These are phyloP conservation scores for Starmerella bombicola DNA, from an alignment of 805 yeast species.

Conservation along the genomic window DNA sequence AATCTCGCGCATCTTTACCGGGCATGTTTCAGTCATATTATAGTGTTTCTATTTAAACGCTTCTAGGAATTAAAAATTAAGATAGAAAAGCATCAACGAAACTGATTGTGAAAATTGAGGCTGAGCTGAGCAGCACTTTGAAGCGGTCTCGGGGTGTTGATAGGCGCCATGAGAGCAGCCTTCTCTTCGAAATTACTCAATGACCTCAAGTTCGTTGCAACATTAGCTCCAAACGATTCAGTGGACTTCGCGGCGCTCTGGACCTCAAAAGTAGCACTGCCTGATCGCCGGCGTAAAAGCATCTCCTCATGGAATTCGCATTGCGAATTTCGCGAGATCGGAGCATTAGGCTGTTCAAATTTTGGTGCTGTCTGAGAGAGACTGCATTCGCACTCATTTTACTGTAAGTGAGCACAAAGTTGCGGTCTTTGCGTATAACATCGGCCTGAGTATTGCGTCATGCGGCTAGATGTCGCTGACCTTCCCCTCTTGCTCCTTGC, in stretches of 20 bases:
- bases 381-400: conserved; percentile 13
- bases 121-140: too few species aligned
- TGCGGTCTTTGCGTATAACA: too few species aligned
- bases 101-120: background rate
- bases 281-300: too few species aligned
- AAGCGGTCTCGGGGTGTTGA: too few species aligned
- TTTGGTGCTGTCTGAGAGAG: conserved; percentile 14
- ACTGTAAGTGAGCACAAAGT: too few species aligned
- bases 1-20: too few species aligned
- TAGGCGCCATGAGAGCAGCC: too few species aligned
- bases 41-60: background rate
- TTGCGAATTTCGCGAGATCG: background rate
- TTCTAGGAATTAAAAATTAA: background rate
- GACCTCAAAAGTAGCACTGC: too few species aligned
- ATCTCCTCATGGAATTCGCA: too few species aligned
- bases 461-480: conserved; percentile 6
- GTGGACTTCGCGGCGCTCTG: conserved; percentile 16
- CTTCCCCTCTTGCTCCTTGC: conserved; percentile 9
- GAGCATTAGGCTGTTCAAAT: conserved; percentile 7
- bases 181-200: too few species aligned
- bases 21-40: background rate
- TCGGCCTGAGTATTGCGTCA: conserved; percentile 4
- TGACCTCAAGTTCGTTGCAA: conserved; percentile 11
- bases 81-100: background rate
- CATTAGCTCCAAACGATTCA: conserved; percentile 14